phyloP scores from a whole-genome alignment of 169 alveolate genomes.

The Cryptosporidium andersoni region DNA sequence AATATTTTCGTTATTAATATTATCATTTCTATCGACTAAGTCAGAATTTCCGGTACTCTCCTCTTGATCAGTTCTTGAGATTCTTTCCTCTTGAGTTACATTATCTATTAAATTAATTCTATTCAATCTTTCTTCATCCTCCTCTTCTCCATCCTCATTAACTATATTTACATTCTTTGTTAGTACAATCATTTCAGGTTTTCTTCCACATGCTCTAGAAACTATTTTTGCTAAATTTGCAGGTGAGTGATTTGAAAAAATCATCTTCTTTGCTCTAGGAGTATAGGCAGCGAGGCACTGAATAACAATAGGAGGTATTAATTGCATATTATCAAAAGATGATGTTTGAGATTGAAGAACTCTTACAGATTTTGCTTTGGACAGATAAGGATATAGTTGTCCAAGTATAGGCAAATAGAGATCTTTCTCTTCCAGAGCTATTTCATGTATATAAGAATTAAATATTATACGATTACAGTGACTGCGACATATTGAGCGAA shows the following conservation, averaged over 20 bases:
- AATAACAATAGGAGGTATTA: constrained; percentile 39
- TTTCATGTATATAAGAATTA: constrained; percentile 41
- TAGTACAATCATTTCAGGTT: constrained; percentile 57
- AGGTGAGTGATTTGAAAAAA: constrained; percentile 38
- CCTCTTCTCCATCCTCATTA: not conserved
- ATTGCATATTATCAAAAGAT: not conserved
- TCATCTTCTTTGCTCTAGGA: constrained; percentile 59
- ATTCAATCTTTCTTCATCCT: not conserved
- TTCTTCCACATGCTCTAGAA: constrained; percentile 70
- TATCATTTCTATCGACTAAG: not conserved
- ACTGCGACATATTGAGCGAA: constrained; percentile 48
- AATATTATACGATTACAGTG: constrained; percentile 63
- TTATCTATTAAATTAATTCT: not conserved
- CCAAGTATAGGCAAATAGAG: constrained; percentile 44
- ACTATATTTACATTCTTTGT: constrained; percentile 2
- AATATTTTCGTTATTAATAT: not conserved
- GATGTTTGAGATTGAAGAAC: constrained; percentile 5
- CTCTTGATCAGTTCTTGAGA: not conserved
- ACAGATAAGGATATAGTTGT: constrained; percentile 46
- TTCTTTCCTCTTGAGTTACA: not conserved
- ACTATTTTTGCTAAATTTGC: constrained; percentile 64
- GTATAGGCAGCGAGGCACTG: constrained; percentile 68
- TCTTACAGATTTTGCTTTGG: constrained; percentile 35
- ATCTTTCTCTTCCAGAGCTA: constrained; percentile 35
- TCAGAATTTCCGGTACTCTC: not conserved